Percentiles rank a stretch among this genome's conserved stretches.
These are phyloP conservation scores for Rhizoclosmatium globosum DNA, from an alignment of 192 early-diverging fungal species.

Conservation along the genomic window DNA sequence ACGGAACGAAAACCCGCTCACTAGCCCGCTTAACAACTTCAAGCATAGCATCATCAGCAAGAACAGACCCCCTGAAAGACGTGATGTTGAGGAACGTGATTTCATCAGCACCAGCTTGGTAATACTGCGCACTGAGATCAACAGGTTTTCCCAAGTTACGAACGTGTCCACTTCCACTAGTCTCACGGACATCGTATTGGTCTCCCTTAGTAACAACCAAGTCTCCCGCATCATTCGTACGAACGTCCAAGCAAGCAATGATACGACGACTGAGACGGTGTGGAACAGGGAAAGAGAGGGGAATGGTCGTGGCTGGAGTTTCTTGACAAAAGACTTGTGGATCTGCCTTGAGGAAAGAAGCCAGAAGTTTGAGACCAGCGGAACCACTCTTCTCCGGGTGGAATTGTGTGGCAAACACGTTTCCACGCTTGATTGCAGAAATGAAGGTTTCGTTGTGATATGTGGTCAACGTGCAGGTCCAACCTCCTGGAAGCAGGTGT, in stretches of 20 bases:
- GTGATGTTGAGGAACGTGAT: constrained; percentile 99
- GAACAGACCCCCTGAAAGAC: constrained; percentile 91
- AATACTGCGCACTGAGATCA: constrained; percentile 90
- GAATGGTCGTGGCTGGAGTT: constrained; percentile 31
- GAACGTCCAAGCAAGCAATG: constrained; percentile 97
- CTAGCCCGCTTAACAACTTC: constrained; percentile 88
- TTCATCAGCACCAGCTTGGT: constrained; percentile 96
- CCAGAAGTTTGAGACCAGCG: constrained; percentile 84
- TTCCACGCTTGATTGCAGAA: constrained; percentile 79
- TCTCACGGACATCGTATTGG: constrained; percentile 97
- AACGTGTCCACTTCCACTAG: constrained; percentile 68
- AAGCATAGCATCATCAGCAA: constrained; percentile 94
- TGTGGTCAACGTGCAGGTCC: constrained; percentile 82
- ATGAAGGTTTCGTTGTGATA: constrained; percentile 92
- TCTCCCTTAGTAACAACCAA: constrained; percentile 99
- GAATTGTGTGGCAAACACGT: constrained; percentile 98
- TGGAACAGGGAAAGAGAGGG: constrained; percentile 9
- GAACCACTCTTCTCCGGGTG: constrained; percentile 98
- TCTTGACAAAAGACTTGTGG: background rate
- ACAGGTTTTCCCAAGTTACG: constrained; percentile 98
- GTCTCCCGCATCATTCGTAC: constrained; percentile 96
- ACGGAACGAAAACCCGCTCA: constrained; percentile 95
- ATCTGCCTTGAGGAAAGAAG: constrained; percentile 76
- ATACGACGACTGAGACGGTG: constrained; percentile 87
- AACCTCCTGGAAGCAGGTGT: constrained; percentile 62